Percentiles rank a stretch among this genome's conserved stretches.
These are phyloP conservation scores for Schwanniomyces yamadae DNA, from an alignment of 805 yeast genomes.

Conservation along the genomic window DNA sequence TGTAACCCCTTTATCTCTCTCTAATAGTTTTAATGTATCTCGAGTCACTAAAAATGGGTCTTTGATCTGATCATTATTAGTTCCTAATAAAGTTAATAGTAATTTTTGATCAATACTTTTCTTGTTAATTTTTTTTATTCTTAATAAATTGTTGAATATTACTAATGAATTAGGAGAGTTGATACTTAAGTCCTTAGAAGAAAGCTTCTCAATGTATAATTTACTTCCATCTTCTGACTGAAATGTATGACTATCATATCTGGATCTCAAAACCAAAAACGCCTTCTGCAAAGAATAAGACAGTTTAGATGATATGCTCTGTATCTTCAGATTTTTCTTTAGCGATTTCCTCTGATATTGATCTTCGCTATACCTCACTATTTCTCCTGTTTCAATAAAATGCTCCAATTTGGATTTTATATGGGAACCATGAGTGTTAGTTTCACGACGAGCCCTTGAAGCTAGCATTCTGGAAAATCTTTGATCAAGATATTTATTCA, in stretches of 20 bases:
- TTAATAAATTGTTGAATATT: constrained; percentile 29
- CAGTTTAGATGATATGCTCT: background rate
- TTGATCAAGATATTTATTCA: background rate
- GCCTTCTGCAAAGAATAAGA: constrained; percentile 17
- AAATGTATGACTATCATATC: constrained; percentile 27
- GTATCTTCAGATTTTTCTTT: constrained; percentile 2
- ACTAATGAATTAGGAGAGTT: constrained; percentile 18
- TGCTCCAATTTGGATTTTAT: constrained; percentile 21
- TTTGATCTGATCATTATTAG: constrained; percentile 52
- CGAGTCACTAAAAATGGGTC: constrained; percentile 58
- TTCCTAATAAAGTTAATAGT: constrained; percentile 56
- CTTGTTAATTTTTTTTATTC: constrained; percentile 22
- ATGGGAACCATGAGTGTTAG: constrained; percentile 3
- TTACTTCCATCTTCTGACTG: constrained; percentile 23
- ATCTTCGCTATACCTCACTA: constrained; percentile 15
- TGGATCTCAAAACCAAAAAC: constrained; percentile 26
- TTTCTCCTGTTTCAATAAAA: constrained; percentile 29
- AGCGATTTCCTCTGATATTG: constrained; percentile 12
- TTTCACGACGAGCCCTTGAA: background rate
- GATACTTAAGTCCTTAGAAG: constrained; percentile 22
- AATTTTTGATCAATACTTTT: constrained; percentile 44
- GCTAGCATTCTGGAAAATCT: background rate
- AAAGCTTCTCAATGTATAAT: constrained; percentile 22
- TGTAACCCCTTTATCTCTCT: constrained; percentile 42
- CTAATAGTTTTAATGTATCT: constrained; percentile 53